Evolutionary conservation across 192 early-diverging fungal species (phyloP), one percentile per base, ranked within the genome.

Genomic region (Coemansia sp.): DNA sequence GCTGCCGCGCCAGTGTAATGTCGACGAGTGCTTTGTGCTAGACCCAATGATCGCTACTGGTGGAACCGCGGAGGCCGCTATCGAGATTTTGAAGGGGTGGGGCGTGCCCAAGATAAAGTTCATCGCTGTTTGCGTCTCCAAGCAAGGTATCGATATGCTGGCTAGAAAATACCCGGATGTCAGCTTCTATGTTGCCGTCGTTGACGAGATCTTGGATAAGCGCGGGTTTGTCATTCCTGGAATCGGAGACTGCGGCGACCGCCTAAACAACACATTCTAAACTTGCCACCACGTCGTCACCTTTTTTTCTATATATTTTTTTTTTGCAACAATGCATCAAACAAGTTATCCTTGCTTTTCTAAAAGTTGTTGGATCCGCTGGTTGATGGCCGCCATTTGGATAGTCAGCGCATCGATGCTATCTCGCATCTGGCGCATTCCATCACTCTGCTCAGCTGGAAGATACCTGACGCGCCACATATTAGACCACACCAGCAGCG

Each of bases 21-120:
- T 91, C 9, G 88, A 93, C 60, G 62, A 87, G 42, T 91, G 91
- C 46, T 71, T 92, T 59, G 82, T 94, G 29, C 61, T 95, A 2
- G 94, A 95, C 69, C 94, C 94, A 7, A 89, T 94, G 82, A 82
- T 94, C 35, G 94, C 93, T 11, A 95, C 94, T 0, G 90, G 89
- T 43, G 90, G 87, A 20, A 94, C 93, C 0, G 91, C 91, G 17
- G 84, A 91, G 25, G 92, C 92, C 1, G 87, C 92, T 1, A 79
- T 93, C 63, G 84, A 90, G 67, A 92, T 94, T 43, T 59, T 94
- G 38, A 87, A 90, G 70, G 87, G 91, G 32, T 95, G 94, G 90
- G 93, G 94, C 11, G 86, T 88, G 47, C 72, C 77, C 25, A 79
- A 74, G 36, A 94, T 95, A 67, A 90, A 86, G 73, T 89, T 91